Conservation (phyloP, 1,284 basidiomycete genomes). For the Melampsora americana region DNA sequence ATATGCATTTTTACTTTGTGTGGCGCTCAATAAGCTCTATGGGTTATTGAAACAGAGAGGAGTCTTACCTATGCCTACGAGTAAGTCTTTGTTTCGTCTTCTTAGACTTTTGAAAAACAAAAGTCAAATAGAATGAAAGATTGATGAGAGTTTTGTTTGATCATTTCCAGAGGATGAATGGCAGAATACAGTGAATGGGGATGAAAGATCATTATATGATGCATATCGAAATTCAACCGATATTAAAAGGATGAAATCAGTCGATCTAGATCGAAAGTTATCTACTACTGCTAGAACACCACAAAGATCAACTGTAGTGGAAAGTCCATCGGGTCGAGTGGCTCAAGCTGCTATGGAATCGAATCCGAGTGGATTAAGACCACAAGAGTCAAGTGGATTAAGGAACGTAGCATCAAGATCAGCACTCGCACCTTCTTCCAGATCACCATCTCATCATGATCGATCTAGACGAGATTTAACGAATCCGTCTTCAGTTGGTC, state of each 20-base stretch:
- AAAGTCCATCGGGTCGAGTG: slow-evolving; percentile 84
- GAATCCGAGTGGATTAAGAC: slow-evolving; percentile 49
- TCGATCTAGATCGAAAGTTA: slow-evolving; percentile 88
- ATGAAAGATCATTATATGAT: slow-evolving; percentile 53
- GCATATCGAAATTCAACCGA: slow-evolving; percentile 79
- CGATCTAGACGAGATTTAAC: slow-evolving; percentile 37
- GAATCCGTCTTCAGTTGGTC: background rate
- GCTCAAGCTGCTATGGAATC: slow-evolving; percentile 65
- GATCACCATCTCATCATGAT: slow-evolving; percentile 52
- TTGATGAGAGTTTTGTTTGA: too few relatives aligned
- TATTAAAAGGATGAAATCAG: slow-evolving; percentile 86
- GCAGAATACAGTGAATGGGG: slow-evolving; percentile 28
- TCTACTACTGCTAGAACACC: slow-evolving; percentile 87
- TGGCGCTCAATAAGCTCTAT: slow-evolving; percentile 86
- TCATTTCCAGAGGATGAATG: slow-evolving; percentile 44
- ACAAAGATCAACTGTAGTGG: slow-evolving; percentile 90
- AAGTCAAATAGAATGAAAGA: too few relatives aligned
- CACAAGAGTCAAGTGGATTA: slow-evolving; percentile 30
- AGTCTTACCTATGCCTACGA: slow-evolving; percentile 73
- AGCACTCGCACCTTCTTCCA: slow-evolving; percentile 52
- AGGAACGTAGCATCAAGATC: slow-evolving; percentile 53
- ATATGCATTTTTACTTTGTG: slow-evolving; percentile 93
- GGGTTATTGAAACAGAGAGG: slow-evolving; percentile 86
- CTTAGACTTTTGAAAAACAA: too few relatives aligned
- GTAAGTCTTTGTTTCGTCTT: slow-evolving; percentile 58